Percentiles rank a stretch among this genome's conserved stretches.
Evolutionary conservation across 306 rosid genomes (phyloP).

Genomic region (Prunus persica): DNA sequence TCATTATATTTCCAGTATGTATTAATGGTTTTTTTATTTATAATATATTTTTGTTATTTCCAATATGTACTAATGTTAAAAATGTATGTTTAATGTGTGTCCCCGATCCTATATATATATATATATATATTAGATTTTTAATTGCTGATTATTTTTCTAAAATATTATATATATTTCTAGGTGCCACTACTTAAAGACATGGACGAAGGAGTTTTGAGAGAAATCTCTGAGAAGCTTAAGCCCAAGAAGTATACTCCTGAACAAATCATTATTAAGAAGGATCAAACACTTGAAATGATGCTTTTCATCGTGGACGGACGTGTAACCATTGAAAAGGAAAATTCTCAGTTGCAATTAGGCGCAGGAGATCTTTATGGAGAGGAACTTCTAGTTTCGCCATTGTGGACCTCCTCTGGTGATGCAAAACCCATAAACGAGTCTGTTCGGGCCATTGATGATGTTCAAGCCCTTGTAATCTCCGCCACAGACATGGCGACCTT

Average conservation of each 20-base stretch:
- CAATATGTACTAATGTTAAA: too few species aligned
- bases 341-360: conserved; percentile 12
- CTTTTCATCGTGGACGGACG: background rate
- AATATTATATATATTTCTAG: background rate
- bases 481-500: background rate
- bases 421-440: background rate
- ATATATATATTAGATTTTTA: background rate
- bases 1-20: too few species aligned
- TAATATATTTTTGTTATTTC: too few species aligned
- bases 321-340: background rate
- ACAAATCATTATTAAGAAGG: background rate
- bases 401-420: too few species aligned
- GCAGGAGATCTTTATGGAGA: background rate
- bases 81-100: too few species aligned
- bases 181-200: background rate
- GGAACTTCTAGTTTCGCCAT: background rate
- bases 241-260: background rate
- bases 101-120: background rate
- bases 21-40: too few species aligned
- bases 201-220: background rate
- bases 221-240: background rate
- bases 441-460: background rate
- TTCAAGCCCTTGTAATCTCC: background rate
- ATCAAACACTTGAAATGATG: conserved; percentile 14
- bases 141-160: too few species aligned